Conservation (phyloP, 129 eudicot genomes). For the Pulicaria dysenterica region DNA sequence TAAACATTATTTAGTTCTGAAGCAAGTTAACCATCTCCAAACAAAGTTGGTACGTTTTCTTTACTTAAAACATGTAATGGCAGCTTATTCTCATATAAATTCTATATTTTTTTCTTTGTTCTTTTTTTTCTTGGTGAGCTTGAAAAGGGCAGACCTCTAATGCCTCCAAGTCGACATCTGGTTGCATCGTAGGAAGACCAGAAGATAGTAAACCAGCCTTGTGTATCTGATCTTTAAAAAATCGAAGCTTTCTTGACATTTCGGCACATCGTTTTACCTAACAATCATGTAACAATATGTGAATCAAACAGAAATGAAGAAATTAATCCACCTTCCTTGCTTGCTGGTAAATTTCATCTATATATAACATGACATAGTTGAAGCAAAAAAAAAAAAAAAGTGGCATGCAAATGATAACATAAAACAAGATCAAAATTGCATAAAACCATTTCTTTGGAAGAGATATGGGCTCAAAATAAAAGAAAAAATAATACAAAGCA, state of each 20-base stretch:
- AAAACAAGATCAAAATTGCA: conserved; percentile 5
- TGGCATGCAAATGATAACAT: conserved; percentile 4
- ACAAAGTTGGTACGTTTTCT: conserved; percentile 12
- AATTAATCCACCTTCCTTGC: conserved; percentile 2
- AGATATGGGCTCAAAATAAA: conserved; percentile 1
- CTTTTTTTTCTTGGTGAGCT: background rate
- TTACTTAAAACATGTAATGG: conserved; percentile 8
- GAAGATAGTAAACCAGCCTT: conserved; percentile 72
- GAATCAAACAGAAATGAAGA: conserved; percentile 25
- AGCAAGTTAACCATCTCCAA: conserved; percentile 25
- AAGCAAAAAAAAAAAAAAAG: background rate
- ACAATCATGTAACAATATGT: conserved; percentile 22
- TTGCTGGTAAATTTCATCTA: conserved; percentile 16
- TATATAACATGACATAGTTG: conserved; percentile 7
- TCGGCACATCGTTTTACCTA: conserved; percentile 98
- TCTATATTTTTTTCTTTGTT: conserved; percentile 4
- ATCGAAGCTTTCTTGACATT: conserved; percentile 93
- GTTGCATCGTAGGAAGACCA: conserved; percentile 62
- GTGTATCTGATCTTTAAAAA: conserved; percentile 88
- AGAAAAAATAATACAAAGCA: background rate
- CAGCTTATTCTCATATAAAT: background rate
- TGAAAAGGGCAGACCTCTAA: conserved; percentile 64
- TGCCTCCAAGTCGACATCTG: conserved; percentile 79
- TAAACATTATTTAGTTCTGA: background rate
- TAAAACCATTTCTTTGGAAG: conserved; percentile 9